A percentile compares a stretch with the other conserved stretches of the same genome.
These are phyloP conservation scores for Trypanosoma cruzi DNA, from an alignment of 208 protist species.

Conservation along the genomic window DNA sequence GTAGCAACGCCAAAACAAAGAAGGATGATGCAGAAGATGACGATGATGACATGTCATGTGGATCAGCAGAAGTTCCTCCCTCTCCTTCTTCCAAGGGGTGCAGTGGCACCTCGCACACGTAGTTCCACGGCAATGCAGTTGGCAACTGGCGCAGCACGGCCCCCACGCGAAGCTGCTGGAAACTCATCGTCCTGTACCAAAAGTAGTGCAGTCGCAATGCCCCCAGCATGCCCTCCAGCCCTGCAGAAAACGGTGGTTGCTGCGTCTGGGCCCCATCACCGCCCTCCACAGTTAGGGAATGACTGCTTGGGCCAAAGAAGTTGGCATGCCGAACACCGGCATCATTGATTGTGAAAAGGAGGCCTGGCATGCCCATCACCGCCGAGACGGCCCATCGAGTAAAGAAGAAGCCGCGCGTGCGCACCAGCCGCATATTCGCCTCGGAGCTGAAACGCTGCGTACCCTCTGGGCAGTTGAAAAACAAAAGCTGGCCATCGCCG, in stretches of 20 bases:
- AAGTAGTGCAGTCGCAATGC: constrained; percentile 76
- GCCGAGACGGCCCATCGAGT: constrained; percentile 62
- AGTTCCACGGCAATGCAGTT: constrained; percentile 17
- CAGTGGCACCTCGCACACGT: constrained; percentile 26
- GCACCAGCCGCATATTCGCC: constrained; percentile 72
- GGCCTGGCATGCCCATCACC: constrained; percentile 82
- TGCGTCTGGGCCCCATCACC: neutral
- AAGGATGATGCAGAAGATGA: neutral
- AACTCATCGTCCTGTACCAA: constrained; percentile 61
- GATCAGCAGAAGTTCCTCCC: neutral
- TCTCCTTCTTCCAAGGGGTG: neutral
- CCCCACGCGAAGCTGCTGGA: constrained; percentile 40
- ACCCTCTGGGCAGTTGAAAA: constrained; percentile 90
- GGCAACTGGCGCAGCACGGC: neutral
- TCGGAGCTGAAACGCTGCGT: constrained; percentile 84
- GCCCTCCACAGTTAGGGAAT: neutral
- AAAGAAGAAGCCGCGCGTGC: constrained; percentile 73
- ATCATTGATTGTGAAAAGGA: constrained; percentile 90
- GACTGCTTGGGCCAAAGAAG: constrained; percentile 72
- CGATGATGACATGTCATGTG: neutral
- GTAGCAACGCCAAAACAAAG: constrained; percentile 21
- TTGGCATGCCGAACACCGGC: constrained; percentile 53
- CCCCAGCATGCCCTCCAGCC: constrained; percentile 46
- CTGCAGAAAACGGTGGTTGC: constrained; percentile 1
- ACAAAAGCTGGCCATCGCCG: constrained; percentile 58